These are phyloP conservation scores for Pleurotus ostreatus DNA, from an alignment of 768 basidiomycete genomes.

Conservation along the genomic window DNA sequence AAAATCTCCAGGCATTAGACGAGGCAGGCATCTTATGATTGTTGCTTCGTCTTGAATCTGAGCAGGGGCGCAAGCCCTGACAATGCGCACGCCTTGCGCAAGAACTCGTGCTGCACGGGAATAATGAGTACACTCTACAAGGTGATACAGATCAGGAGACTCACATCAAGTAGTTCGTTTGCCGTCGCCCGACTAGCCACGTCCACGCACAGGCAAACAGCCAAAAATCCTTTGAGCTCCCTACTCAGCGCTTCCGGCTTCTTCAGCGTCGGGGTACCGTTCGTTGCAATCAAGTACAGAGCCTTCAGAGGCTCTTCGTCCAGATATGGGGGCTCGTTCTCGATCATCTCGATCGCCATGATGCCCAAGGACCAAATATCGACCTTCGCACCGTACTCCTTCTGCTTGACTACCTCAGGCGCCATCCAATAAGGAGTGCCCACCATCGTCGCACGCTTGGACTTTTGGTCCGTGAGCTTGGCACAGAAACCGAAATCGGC, in stretches of 20 bases:
- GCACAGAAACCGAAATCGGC: conserved; percentile 98
- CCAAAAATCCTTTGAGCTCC: conserved; percentile 94
- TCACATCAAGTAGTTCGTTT: conserved; percentile 76
- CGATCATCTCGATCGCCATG: conserved; percentile 99
- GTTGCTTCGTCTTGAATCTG: conserved; percentile 70
- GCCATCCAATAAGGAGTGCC: conserved; percentile 99
- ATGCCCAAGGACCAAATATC: conserved; percentile 97
- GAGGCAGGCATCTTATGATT: conserved; percentile 26
- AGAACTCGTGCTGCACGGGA: conserved; percentile 78
- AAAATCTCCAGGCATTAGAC: not conserved
- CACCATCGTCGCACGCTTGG: conserved; percentile 97
- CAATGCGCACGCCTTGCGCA: conserved; percentile 82
- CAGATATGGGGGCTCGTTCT: conserved; percentile 93
- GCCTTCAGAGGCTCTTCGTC: conserved; percentile 96
- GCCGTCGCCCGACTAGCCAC: conserved; percentile 91
- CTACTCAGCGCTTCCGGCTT: conserved; percentile 88
- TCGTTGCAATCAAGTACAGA: conserved; percentile 93
- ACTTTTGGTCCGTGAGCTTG: conserved; percentile 93
- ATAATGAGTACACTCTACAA: not conserved
- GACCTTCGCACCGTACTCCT: conserved; percentile 95
- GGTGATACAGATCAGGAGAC: conserved; percentile 22
- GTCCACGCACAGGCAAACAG: conserved; percentile 97
- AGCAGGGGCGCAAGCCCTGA: conserved; percentile 83
- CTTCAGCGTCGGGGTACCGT: conserved; percentile 97
- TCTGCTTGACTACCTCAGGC: conserved; percentile 96